Evolutionary conservation across 1,139 yeast species (phyloP).

Genomic region (Blastobotrys arbuscula): DNA sequence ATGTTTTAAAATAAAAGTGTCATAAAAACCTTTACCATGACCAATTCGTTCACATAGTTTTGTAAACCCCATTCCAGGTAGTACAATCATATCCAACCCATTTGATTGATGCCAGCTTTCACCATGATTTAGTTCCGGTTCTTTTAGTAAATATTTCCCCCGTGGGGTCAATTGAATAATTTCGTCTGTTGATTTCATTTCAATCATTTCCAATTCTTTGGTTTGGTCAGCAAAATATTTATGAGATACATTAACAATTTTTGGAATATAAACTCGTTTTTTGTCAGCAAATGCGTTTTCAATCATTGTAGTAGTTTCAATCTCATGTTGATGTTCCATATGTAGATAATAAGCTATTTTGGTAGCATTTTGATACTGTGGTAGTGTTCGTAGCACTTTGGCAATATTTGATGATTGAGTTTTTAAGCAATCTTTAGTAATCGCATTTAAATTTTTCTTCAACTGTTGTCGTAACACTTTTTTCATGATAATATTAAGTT

Average conservation of each 20-base stretch:
- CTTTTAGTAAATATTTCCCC: conserved; percentile 63
- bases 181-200: conserved; percentile 40
- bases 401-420: conserved; percentile 20
- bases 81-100: conserved; percentile 62
- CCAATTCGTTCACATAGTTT: conserved; percentile 58
- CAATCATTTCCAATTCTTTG: conserved; percentile 55
- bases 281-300: conserved; percentile 42
- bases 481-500: conserved; percentile 17
- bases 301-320: conserved; percentile 50
- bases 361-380: conserved; percentile 42
- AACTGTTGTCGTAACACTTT: conserved; percentile 23
- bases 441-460: conserved; percentile 14
- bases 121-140: conserved; percentile 43
- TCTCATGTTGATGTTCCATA: conserved; percentile 54
- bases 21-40: conserved; percentile 92
- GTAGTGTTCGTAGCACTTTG: conserved; percentile 32
- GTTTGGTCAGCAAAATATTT: conserved; percentile 32
- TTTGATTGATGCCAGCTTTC: conserved; percentile 27
- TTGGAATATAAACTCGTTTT: conserved; percentile 36
- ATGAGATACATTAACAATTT: conserved; percentile 25
- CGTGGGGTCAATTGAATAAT: conserved; percentile 51
- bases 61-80: conserved; percentile 86
- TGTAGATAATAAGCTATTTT: conserved; percentile 59
- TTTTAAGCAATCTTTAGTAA: conserved; percentile 18
- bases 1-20: conserved; percentile 61